Conservation (phyloP, 2,329 filamentous ascomycete species). For the Hypoxylon sp. region DNA sequence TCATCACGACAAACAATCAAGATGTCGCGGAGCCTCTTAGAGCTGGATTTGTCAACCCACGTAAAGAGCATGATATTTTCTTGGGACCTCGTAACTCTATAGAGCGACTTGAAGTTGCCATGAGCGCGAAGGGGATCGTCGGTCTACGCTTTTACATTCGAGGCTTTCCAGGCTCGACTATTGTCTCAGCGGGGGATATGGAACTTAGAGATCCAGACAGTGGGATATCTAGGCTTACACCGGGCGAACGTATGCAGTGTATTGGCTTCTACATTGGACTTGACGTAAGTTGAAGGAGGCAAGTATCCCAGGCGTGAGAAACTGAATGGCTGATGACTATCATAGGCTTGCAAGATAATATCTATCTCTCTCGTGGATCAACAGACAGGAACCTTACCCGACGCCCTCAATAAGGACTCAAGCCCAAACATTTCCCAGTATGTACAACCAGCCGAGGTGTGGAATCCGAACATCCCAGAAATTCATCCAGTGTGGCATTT, state of each 20-base stretch:
- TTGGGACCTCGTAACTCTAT: slow-evolving; percentile 22
- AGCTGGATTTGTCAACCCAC: slow-evolving; percentile 33
- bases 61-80: slow-evolving; percentile 20
- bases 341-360: slow-evolving; percentile 41
- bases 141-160: slow-evolving; percentile 36
- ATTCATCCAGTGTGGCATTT: slow-evolving; percentile 28
- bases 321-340: not conserved
- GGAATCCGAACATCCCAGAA: slow-evolving; percentile 38
- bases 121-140: slow-evolving; percentile 26
- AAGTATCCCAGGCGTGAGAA: not conserved
- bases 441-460: slow-evolving; percentile 24
- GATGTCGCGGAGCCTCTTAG: not conserved
- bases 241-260: not conserved
- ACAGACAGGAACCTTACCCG: not conserved
- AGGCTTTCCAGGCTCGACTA: slow-evolving; percentile 6
- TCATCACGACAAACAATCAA: not conserved
- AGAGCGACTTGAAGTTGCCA: slow-evolving; percentile 29
- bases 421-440: not conserved
- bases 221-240: slow-evolving; percentile 28
- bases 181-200: slow-evolving; percentile 27
- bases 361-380: slow-evolving; percentile 32
- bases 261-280: slow-evolving; percentile 34
- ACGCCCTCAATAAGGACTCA: not conserved
- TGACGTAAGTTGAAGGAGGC: slow-evolving; percentile 28
- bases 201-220: slow-evolving; percentile 17